phyloP scores from a whole-genome alignment of 1,284 basidiomycete species.

The Peniophora sp. region DNA sequence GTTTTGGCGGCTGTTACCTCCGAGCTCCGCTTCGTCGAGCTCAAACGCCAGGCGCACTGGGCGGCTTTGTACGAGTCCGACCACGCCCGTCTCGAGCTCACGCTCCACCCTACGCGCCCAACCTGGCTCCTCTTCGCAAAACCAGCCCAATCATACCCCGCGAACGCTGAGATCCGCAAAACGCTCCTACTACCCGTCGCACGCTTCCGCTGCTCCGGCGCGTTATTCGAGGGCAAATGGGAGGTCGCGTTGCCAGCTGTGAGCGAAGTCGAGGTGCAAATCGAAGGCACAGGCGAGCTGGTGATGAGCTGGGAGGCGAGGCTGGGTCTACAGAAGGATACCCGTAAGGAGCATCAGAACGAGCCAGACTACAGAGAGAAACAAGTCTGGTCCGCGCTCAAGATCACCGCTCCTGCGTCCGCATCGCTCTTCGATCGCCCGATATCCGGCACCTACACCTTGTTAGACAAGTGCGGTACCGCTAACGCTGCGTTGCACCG shows the following conservation, averaged over 20 bases:
- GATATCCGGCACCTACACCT: conserved; percentile 72
- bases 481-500: conserved; percentile 84
- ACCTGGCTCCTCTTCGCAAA: conserved; percentile 85
- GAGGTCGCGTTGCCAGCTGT: conserved; percentile 72
- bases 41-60: conserved; percentile 87
- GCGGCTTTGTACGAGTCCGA: conserved; percentile 73
- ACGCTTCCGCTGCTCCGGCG: conserved; percentile 53
- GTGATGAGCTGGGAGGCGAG: conserved; percentile 83
- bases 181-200: conserved; percentile 69
- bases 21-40: conserved; percentile 79
- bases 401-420: conserved; percentile 49
- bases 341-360: too few species aligned
- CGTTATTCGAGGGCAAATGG: conserved; percentile 71
- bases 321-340: conserved; percentile 69
- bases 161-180: conserved; percentile 73
- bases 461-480: conserved; percentile 84
- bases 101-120: conserved; percentile 67
- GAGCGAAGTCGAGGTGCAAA: conserved; percentile 46
- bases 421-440: conserved; percentile 68
- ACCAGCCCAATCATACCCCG: conserved; percentile 61
- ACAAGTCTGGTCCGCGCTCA: conserved; percentile 60
- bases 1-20: conserved; percentile 53
- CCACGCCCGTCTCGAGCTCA: conserved; percentile 66
- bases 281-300: conserved; percentile 62
- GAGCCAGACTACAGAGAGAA: conserved; percentile 61